Evolutionary conservation across 2,329 filamentous ascomycete species (phyloP), one percentile per base, ranked within the genome.

Genomic region (Alternaria metachromatica): DNA sequence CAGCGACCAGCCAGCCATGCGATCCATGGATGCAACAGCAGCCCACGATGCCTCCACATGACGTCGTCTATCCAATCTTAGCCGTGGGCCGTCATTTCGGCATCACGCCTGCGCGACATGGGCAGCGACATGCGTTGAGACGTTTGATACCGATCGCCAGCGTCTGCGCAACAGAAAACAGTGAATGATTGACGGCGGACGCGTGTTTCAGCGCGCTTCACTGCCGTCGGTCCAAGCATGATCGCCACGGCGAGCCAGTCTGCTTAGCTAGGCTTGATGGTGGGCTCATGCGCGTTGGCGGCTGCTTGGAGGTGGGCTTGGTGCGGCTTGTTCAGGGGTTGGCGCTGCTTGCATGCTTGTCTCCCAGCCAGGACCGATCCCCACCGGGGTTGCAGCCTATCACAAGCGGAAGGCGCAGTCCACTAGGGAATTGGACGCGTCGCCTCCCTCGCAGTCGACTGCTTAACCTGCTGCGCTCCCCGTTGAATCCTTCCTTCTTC

Each of bases 151-250:
- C 5, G 65, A 65, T 67, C 62, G 46, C 28, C 59, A 25, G n/a
- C 30, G 59, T 30, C 37, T 41, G 28, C 28, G 28, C 21, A 12
- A 28, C 23, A 20, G n/a, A 46, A 37, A 43, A 33, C 13, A 45
- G 61, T 45, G 45, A 28, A 41, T 33, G 57, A 60, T 60, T 49
- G 62, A 62, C 55, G 18, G 30, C 45, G 18, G 55, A 67, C 62
- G 62, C 62, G 65, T 60, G 65, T 67, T 64, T 60, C 62, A 64
- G 49, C 50, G 20, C 28, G 33, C 44, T 49, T 61, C 23, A 33
- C 21, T 43, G 41, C 60, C 33, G 61, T 59, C 37, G 37, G 59
- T 64, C 64, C 62, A 67, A 65, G 68, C 66, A 62, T 58, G 58
- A 46, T 60, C 58, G 57, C 50, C 63, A 62, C 54, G 62, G 58